These are phyloP conservation scores for Monosporascus sp. DNA, from an alignment of 2,329 filamentous ascomycete species.

Conservation along the genomic window DNA sequence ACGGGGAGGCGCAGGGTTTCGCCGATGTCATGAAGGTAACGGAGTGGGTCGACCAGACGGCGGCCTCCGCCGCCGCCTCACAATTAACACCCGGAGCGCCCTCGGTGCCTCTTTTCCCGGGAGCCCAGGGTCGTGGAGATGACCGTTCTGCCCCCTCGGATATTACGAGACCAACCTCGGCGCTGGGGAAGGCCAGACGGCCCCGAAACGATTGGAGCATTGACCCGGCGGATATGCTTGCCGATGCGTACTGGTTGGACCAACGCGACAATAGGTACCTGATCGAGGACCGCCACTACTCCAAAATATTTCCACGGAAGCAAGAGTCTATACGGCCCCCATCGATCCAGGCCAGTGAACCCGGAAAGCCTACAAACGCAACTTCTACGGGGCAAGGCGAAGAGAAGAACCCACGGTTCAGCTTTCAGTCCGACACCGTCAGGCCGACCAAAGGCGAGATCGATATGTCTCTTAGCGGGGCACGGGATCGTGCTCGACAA, in stretches of 20 bases:
- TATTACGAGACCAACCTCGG: slow-evolving; percentile 35
- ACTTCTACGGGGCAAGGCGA: background rate
- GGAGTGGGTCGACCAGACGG: slow-evolving; percentile 71
- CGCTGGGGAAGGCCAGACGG: slow-evolving; percentile 58
- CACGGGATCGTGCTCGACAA: slow-evolving; percentile 55
- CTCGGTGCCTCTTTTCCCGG: slow-evolving; percentile 41
- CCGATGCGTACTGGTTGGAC: slow-evolving; percentile 88
- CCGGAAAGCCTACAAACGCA: slow-evolving; percentile 4
- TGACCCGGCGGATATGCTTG: slow-evolving; percentile 78
- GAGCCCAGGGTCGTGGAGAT: slow-evolving; percentile 39
- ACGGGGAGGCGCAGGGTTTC: slow-evolving; percentile 74
- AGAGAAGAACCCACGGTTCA: slow-evolving; percentile 1
- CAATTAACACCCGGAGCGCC: slow-evolving; percentile 29
- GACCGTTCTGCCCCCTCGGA: slow-evolving; percentile 33
- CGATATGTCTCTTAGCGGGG: slow-evolving; percentile 44
- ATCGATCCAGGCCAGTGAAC: slow-evolving; percentile 13
- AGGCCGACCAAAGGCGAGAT: slow-evolving; percentile 28
- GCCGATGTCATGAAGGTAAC: slow-evolving; percentile 66
- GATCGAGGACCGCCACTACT: slow-evolving; percentile 75
- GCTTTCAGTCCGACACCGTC: slow-evolving; percentile 8
- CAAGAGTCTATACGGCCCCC: slow-evolving; percentile 7
- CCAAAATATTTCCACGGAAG: slow-evolving; percentile 58
- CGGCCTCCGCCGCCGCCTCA: slow-evolving; percentile 38
- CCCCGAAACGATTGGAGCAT: slow-evolving; percentile 82
- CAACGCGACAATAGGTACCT: slow-evolving; percentile 73